Base-by-base conservation (phyloP, 2,329 filamentous ascomycete genomes). In the Diaporthe amygdali region DNA sequence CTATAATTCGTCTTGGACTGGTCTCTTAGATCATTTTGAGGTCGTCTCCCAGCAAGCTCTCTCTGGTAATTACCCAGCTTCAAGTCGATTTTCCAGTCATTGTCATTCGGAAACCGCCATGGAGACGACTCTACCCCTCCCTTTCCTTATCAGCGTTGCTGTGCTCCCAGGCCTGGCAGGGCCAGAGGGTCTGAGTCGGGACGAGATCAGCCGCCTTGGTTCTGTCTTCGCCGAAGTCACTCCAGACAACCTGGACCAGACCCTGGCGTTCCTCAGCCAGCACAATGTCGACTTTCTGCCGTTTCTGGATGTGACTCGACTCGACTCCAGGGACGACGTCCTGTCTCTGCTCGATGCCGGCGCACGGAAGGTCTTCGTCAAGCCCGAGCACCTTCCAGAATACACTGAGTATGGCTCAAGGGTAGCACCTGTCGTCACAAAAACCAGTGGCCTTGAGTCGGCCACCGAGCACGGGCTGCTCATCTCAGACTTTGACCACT, bases 281-380 rank as follows among this genome's bases (percentile, higher is more conserved):
- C 84, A 88, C 76, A 85, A 83, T 73, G 81, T 84, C 70, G 85
- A 87, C 41, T 87, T 88, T 74, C 84, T 87, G 75, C 89, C 93
- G 74, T 95, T 93, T 80, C 89, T 97, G 75, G 94, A 97, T 77
- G 94, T 91, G 64, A 92, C 93, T 5, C 83, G 84, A 27, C 86
- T 98, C 47, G 81, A 88, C 39, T 90, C 91, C 14, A 84, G 86
- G 69, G 92, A 95, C 75, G 93, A 97, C 74, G 86, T 98, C 44
- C 84, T 96, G 68, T 89, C 93, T 56, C 87, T 98, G 44, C 90
- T 99, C 69, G 94, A 99, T 80, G 89, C 91, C 74, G 96, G 96
- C 72, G 94, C 95, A 8, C 89, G 91, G 66, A 96, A 92, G 79
- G 92, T 96, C 73, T 96, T 98, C 80, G 93, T 97, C 64, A 88